These are phyloP conservation scores for Pseudogymnoascus sp. DNA, from an alignment of 2,329 filamentous ascomycete genomes.

Conservation along the genomic window DNA sequence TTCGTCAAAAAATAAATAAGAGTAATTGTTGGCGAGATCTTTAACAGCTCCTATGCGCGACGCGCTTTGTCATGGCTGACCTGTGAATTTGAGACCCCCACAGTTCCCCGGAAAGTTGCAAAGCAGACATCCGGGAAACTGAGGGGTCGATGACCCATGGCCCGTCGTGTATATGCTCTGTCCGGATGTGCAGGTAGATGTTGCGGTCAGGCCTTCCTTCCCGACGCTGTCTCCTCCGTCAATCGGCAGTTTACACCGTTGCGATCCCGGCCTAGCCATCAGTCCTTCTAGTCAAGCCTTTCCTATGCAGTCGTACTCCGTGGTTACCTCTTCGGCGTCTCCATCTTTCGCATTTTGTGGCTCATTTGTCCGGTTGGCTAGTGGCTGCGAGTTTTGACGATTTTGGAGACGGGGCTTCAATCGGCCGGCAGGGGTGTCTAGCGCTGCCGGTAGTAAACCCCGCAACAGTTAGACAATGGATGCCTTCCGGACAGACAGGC, in stretches of 20 bases:
- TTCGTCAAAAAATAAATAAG: neutral
- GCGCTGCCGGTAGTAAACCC: neutral
- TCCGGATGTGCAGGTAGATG: neutral
- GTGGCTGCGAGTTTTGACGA: neutral
- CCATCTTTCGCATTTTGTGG: neutral
- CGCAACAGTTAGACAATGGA: neutral
- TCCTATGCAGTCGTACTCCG: neutral
- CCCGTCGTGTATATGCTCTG: neutral
- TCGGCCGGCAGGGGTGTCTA: neutral
- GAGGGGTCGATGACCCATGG: neutral
- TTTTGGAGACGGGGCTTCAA: neutral
- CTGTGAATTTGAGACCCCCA: neutral
- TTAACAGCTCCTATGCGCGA: neutral
- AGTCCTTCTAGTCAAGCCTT: neutral
- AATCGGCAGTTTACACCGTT: neutral
- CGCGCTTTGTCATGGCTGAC: neutral
- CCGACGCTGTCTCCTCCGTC: neutral
- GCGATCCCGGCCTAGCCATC: neutral
- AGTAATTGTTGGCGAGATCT: neutral
- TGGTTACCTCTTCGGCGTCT: neutral
- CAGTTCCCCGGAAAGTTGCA: neutral
- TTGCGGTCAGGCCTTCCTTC: neutral
- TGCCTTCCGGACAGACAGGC: neutral
- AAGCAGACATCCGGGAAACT: neutral
- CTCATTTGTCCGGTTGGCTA: neutral